phyloP scores from a whole-genome alignment of 2,329 filamentous ascomycete genomes.

The Xylariaceae sp. region DNA sequence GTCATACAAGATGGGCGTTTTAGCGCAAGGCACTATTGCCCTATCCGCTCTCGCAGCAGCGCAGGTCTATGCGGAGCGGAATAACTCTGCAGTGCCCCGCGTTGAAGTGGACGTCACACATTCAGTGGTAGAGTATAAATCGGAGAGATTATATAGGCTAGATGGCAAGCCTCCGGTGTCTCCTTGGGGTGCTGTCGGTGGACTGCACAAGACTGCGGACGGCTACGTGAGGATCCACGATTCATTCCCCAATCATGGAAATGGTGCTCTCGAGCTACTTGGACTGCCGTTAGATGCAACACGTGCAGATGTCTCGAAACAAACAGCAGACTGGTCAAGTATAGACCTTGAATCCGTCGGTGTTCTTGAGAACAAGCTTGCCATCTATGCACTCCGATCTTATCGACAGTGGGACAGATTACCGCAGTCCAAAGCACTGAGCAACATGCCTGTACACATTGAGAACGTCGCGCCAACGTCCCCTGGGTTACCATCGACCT shows the following conservation, averaged over 20 bases:
- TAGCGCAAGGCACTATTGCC: constrained; percentile 50
- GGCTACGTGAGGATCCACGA: constrained; percentile 55
- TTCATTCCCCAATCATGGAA: constrained; percentile 46
- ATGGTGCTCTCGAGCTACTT: constrained; percentile 41
- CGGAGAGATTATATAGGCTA: constrained; percentile 46
- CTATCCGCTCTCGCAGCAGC: constrained; percentile 48
- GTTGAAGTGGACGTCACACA: neutral
- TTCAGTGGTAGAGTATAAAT: constrained; percentile 48
- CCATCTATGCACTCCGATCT: constrained; percentile 47
- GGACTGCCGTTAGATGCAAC: constrained; percentile 31
- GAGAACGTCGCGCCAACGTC: constrained; percentile 28
- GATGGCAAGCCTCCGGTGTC: constrained; percentile 32
- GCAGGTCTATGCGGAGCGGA: constrained; percentile 37
- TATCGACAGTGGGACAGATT: constrained; percentile 48
- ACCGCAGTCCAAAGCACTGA: constrained; percentile 47
- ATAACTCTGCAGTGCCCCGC: constrained; percentile 4
- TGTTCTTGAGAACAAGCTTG: constrained; percentile 35
- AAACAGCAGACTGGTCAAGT: constrained; percentile 38
- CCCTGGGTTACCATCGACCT: constrained; percentile 12
- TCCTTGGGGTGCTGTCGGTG: constrained; percentile 43
- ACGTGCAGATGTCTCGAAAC: constrained; percentile 36
- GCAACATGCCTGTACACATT: constrained; percentile 44
- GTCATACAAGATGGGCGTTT: constrained; percentile 50
- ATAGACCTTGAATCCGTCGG: constrained; percentile 46
- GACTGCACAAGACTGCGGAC: constrained; percentile 47